Percentiles rank a stretch among this genome's conserved stretches.
Conservation (phyloP, 2,329 filamentous ascomycete genomes). For the Sphaceloma murrayae region DNA sequence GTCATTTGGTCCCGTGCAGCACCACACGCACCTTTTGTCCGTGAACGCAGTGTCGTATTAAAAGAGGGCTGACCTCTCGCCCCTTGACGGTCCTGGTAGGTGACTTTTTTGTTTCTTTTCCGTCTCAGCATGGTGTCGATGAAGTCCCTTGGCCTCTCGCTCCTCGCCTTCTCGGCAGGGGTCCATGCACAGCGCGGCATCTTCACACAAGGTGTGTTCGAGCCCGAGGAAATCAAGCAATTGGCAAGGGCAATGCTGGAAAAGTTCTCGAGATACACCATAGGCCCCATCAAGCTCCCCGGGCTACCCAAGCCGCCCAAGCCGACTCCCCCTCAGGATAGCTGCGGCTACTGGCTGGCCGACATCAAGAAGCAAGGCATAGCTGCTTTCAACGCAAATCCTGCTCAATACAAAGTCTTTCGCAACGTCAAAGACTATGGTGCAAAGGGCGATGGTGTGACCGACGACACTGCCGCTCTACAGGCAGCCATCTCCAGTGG, state of each 20-base stretch:
- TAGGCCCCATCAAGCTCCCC: background rate
- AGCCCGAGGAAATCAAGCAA: constrained; percentile 6
- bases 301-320: constrained; percentile 7
- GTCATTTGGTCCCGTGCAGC: constrained; percentile 7
- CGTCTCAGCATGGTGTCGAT: constrained; percentile 5
- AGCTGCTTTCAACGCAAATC: constrained; percentile 38
- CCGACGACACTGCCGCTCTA: constrained; percentile 52
- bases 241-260: constrained; percentile 7
- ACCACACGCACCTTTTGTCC: too few relatives aligned
- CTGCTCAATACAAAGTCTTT: constrained; percentile 36
- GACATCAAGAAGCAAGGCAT: constrained; percentile 40
- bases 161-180: constrained; percentile 1
- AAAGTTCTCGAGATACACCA: constrained; percentile 8
- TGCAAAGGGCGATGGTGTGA: constrained; percentile 43
- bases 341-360: constrained; percentile 34
- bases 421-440: constrained; percentile 42
- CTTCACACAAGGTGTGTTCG: constrained; percentile 15
- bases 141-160: background rate
- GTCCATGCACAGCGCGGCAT: constrained; percentile 10
- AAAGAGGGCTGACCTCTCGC: background rate
- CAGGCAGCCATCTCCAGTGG: constrained; percentile 41
- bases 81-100: background rate
- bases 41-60: too few relatives aligned
- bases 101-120: background rate
- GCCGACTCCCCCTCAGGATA: constrained; percentile 5